These are phyloP conservation scores for Mycena amicta DNA, from an alignment of 768 basidiomycete species.

Conservation along the genomic window DNA sequence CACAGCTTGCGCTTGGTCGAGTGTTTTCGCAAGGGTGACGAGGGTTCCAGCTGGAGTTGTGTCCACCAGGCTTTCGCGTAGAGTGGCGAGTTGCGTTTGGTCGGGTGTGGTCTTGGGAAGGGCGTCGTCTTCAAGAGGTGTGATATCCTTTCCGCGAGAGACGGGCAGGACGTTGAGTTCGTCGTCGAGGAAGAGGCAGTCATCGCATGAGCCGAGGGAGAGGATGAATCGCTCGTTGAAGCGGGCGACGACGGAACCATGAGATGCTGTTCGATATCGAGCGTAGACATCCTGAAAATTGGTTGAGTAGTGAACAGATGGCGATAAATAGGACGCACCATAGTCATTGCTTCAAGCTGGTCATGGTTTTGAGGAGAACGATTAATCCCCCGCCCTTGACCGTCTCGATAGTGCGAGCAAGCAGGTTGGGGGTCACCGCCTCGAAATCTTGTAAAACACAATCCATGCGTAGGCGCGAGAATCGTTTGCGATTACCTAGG, in stretches of 20 bases:
- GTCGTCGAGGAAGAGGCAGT: conserved; percentile 94
- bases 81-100: conserved; percentile 54
- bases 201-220: conserved; percentile 89
- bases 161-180: conserved; percentile 97
- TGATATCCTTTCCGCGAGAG: conserved; percentile 92
- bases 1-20: conserved; percentile 93
- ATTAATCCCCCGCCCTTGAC: conserved; percentile 94
- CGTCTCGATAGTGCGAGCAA: conserved; percentile 96
- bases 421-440: conserved; percentile 94
- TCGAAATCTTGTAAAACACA: conserved; percentile 99
- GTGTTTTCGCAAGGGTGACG: conserved; percentile 85
- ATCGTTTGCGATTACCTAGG: conserved; percentile 92
- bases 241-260: conserved; percentile 85
- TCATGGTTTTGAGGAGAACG: conserved; percentile 93
- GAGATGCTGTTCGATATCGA: conserved; percentile 89
- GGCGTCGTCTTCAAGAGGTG: conserved; percentile 51
- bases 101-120: conserved; percentile 17
- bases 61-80: conserved; percentile 78
- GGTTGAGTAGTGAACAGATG: not conserved
- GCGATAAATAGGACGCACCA: conserved; percentile 40
- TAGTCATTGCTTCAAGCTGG: conserved; percentile 86
- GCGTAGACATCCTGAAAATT: conserved; percentile 86
- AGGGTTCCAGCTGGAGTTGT: conserved; percentile 88
- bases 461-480: conserved; percentile 95
- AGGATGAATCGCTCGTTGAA: conserved; percentile 99